Percentiles rank a stretch among this genome's conserved stretches.
These are phyloP conservation scores for Sarocladiaceae sp. DNA, from an alignment of 2,329 filamentous ascomycete species.

Conservation along the genomic window DNA sequence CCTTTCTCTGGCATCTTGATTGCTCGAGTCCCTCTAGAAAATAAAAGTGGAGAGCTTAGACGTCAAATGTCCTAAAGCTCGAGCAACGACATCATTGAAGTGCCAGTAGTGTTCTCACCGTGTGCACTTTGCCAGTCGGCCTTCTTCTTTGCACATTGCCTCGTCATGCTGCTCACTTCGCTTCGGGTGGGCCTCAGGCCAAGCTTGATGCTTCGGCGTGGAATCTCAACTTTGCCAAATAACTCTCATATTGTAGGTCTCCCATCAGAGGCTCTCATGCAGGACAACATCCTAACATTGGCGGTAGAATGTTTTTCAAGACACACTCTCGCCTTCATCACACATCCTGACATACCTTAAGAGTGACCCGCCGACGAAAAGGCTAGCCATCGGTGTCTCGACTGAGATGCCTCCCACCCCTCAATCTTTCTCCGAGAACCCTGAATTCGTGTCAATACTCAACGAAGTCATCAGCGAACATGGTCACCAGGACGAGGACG, in stretches of 20 bases:
- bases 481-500: slow-evolving; percentile 51
- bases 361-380: slow-evolving; percentile 47
- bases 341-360: slow-evolving; percentile 58
- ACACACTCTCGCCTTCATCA: slow-evolving; percentile 37
- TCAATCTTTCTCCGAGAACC: slow-evolving; percentile 55
- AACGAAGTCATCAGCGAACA: slow-evolving; percentile 52
- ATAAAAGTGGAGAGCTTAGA: too few relatives aligned
- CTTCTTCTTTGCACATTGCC: neutral
- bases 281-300: slow-evolving; percentile 14
- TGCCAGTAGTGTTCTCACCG: neutral
- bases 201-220: slow-evolving; percentile 20
- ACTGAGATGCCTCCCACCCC: slow-evolving; percentile 58
- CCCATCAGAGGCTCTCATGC: neutral
- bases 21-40: too few relatives aligned
- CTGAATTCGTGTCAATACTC: slow-evolving; percentile 53
- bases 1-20: too few relatives aligned
- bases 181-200: slow-evolving; percentile 20
- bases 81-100: neutral
- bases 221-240: slow-evolving; percentile 41
- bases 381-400: slow-evolving; percentile 56
- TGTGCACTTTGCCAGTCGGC: neutral
- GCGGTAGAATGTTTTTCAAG: slow-evolving; percentile 53
- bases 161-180: neutral
- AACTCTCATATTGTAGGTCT: slow-evolving; percentile 52
- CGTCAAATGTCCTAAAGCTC: too few relatives aligned